A percentile compares a stretch with the other conserved stretches of the same genome.
Evolutionary conservation across 768 basidiomycete species (phyloP).

Genomic region (Lentinula sp.): DNA sequence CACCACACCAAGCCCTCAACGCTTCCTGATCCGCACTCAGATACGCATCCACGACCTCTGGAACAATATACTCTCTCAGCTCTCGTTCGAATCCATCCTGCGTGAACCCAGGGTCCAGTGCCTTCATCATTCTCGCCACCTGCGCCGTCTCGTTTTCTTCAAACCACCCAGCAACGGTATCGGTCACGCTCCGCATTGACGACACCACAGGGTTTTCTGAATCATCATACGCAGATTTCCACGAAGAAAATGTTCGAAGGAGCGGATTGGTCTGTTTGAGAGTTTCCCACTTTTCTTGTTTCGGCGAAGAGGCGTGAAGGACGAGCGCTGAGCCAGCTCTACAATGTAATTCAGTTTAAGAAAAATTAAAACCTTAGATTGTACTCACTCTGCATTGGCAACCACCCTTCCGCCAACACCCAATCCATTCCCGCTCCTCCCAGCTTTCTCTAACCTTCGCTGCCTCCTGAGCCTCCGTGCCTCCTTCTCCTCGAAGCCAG

Average conservation of each 20-base stretch:
- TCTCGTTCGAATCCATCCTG: conserved; percentile 87
- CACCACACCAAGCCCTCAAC: conserved; percentile 87
- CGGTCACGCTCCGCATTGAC: conserved; percentile 75
- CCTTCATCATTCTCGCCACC: conserved; percentile 80
- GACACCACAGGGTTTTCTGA: conserved; percentile 89
- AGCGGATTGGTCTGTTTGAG: conserved; percentile 79
- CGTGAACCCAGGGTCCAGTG: conserved; percentile 83
- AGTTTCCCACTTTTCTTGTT: conserved; percentile 75
- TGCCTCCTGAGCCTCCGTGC: conserved; percentile 77
- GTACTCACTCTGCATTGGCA: conserved; percentile 76
- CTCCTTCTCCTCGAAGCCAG: conserved; percentile 95
- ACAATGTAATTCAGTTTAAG: not conserved
- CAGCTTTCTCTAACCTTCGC: conserved; percentile 78
- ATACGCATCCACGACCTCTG: conserved; percentile 96
- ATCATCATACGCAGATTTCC: conserved; percentile 78
- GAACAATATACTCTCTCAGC: conserved; percentile 93
- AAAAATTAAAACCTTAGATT: not conserved
- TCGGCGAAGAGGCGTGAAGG: conserved; percentile 74
- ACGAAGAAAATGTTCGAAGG: conserved; percentile 47
- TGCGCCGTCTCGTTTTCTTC: conserved; percentile 99
- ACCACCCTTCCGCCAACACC: conserved; percentile 46
- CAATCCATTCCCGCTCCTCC: conserved; percentile 52
- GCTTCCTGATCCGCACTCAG: conserved; percentile 84
- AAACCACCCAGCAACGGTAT: conserved; percentile 83
- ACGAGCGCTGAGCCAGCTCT: conserved; percentile 87